A percentile compares a stretch with the other conserved stretches of the same genome.
These are phyloP conservation scores for Zea mays DNA, from an alignment of 176 grass and related monocot genomes.

Conservation along the genomic window Zm-B73-REFERENCE-NAM-5.0 NC_050104.1:71796501-71797000, in stretches of 20 bases:
- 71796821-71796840: not conserved
- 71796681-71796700: slow-evolving; percentile 64
- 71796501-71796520: slow-evolving; percentile 56
- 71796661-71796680: slow-evolving; percentile 63
- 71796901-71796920: slow-evolving; percentile 48
- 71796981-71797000: slow-evolving; percentile 19
- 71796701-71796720: slow-evolving; percentile 34
- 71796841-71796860: slow-evolving; percentile 37
- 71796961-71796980: slow-evolving; percentile 29
- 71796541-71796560: slow-evolving; percentile 74
- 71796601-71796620: slow-evolving; percentile 68
- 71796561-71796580: slow-evolving; percentile 57
- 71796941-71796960: not conserved
- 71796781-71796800: not conserved
- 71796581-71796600: slow-evolving; percentile 44
- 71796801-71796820: not conserved
- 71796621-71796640: slow-evolving; percentile 63
- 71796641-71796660: slow-evolving; percentile 40
- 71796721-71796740: not conserved
- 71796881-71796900: slow-evolving; percentile 40
- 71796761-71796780: not conserved
- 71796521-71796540: slow-evolving; percentile 36
- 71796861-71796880: slow-evolving; percentile 42
- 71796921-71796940: slow-evolving; percentile 40
- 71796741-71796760: not conserved